Evolutionary conservation across 768 basidiomycete species (phyloP).

Genomic region (Suillus hirtellus): DNA sequence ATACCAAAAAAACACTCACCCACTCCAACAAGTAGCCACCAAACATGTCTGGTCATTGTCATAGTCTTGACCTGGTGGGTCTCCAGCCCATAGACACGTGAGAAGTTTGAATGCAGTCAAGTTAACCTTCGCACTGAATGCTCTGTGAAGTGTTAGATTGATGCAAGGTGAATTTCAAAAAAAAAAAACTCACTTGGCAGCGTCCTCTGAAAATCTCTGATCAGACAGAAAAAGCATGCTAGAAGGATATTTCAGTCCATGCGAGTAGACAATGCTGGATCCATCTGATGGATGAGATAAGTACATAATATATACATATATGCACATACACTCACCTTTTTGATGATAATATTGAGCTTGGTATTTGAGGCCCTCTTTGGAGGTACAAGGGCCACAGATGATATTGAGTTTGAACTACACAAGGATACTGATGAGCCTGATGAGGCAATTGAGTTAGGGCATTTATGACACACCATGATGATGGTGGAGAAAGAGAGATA

Average conservation of each 20-base stretch:
- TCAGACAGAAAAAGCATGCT: neutral
- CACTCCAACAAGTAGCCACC: conserved; percentile 7
- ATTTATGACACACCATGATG: no score
- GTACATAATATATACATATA: neutral
- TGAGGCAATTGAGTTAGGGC: no score
- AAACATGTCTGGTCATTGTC: conserved; percentile 6
- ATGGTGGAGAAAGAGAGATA: no score
- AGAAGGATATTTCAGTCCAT: neutral
- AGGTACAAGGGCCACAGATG: neutral
- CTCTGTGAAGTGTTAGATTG: neutral
- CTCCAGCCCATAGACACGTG: neutral
- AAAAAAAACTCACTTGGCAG: neutral
- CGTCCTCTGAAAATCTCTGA: neutral
- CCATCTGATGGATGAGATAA: conserved; percentile 5
- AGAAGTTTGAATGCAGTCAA: neutral
- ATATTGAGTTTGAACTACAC: no score
- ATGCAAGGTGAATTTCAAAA: neutral
- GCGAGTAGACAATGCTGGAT: neutral
- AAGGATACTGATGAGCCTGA: no score
- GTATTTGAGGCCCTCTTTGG: neutral
- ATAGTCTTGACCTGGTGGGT: neutral
- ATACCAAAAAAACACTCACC: conserved; percentile 8
- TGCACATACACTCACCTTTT: neutral
- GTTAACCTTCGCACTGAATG: neutral
- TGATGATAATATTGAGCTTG: neutral